Evolutionary conservation across 805 yeast species (phyloP).

Genomic region (Cyberlindnera subsufficiens): DNA sequence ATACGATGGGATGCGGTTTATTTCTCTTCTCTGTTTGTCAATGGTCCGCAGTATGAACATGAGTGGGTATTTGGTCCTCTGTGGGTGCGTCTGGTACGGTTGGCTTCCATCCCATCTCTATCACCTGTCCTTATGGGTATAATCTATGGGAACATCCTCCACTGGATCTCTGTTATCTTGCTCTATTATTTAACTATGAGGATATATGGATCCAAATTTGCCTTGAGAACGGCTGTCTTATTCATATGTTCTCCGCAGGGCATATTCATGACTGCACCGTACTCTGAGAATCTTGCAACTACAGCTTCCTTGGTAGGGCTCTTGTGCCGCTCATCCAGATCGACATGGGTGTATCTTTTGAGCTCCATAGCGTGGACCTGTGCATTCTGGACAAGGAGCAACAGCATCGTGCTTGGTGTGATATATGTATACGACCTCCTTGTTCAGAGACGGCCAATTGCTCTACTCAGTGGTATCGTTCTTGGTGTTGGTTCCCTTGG

Average conservation of each 20-base stretch:
- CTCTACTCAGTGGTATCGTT: slow-evolving; percentile 51
- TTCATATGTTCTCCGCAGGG: slow-evolving; percentile 75
- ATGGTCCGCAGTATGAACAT: slow-evolving; percentile 63
- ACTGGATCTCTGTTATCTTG: slow-evolving; percentile 41
- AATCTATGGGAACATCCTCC: slow-evolving; percentile 44
- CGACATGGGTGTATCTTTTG: slow-evolving; percentile 3
- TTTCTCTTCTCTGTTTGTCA: slow-evolving; percentile 50
- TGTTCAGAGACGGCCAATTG: slow-evolving; percentile 18
- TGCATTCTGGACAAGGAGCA: slow-evolving; percentile 66
- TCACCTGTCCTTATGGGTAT: slow-evolving; percentile 33
- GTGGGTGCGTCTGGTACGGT: slow-evolving; percentile 55
- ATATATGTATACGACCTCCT: slow-evolving; percentile 54
- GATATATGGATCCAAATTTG: slow-evolving; percentile 24
- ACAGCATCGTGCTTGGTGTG: slow-evolving; percentile 68
- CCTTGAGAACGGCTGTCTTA: slow-evolving; percentile 35
- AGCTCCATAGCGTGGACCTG: slow-evolving; percentile 38
- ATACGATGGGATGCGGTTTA: slow-evolving; percentile 86
- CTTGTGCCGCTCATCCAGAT: slow-evolving; percentile 32
- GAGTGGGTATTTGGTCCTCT: slow-evolving; percentile 83
- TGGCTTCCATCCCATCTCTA: slow-evolving; percentile 4
- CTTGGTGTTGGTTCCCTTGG: slow-evolving; percentile 41
- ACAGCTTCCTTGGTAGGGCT: slow-evolving; percentile 51
- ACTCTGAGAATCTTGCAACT: slow-evolving; percentile 72
- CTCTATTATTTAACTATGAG: slow-evolving; percentile 42
- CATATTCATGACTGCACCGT: slow-evolving; percentile 65